Evolutionary conservation across 1,139 yeast species (phyloP), one percentile per base, ranked within the genome.

Genomic region (Nadsonia starkeyi-henricii): DNA sequence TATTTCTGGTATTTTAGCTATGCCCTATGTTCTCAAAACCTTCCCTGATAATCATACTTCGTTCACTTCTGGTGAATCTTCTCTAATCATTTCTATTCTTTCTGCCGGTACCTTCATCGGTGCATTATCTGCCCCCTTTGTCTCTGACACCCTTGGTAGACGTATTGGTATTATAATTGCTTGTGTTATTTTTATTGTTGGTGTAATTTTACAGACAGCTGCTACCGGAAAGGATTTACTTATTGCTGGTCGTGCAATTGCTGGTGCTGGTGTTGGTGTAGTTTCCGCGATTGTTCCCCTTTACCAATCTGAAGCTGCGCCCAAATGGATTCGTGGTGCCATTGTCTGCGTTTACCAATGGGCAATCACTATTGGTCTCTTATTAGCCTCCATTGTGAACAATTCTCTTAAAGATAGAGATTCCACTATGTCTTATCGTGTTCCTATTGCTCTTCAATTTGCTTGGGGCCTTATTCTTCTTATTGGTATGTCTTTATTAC

Each of bases 261-360:
- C 74, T 45, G 78, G 80, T 20, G 65, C 74, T 61, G 81, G 78
- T 46, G 79, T 77, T 20, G 81, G 81, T 45, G 69, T 73, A 54
- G 76, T 79, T 1, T 73, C 79, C 18, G 69, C 76, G 60, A 75
- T 75, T 47, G 70, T 79, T 36, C 82, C 82, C 8, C 66, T 77
- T 48, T 76, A 77, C 75, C 79, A 79, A 66, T 72, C 81, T 28
- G 85, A 79, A 57, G 73, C 75, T 75, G 53, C 76, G 76, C 60
- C 77, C 47, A 76, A 78, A 33, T 67, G 65, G 43, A 73, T 71
- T 19, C 71, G 85, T 62, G 85, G 85, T 53, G 77, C 85, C 23
- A 75, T 79, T 30, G 84, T 81, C 45, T 74, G 79, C 45, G 71
- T 81, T 56, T 80, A 78, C 70, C 85, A 81, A 66, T 75, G 77